Percentiles rank a stretch among this genome's conserved stretches.
These are phyloP conservation scores for Blastocystis hominis DNA, from an alignment of 352 stramenopile species.

Conservation along the genomic window DNA sequence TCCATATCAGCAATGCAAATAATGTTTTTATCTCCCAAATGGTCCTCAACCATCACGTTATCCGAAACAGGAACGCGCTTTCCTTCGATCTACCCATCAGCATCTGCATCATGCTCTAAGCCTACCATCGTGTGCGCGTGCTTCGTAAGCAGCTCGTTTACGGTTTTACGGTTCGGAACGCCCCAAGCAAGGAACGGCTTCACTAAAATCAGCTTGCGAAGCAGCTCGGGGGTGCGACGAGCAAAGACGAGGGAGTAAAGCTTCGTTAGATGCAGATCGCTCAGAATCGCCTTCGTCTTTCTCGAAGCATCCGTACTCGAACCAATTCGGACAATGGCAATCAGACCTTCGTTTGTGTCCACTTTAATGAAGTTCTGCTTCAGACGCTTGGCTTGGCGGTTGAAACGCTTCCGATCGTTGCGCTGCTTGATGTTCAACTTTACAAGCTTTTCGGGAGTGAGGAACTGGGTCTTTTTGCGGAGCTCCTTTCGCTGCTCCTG, in stretches of 20 bases:
- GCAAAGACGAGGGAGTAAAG: neutral
- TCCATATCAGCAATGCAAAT: slow-evolving; percentile 55
- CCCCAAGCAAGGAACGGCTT: slow-evolving; percentile 50
- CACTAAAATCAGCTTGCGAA: slow-evolving; percentile 41
- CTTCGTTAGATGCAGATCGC: neutral
- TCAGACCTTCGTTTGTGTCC: neutral
- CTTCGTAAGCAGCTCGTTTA: slow-evolving; percentile 44
- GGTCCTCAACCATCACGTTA: slow-evolving; percentile 53
- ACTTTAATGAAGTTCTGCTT: neutral
- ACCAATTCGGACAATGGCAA: neutral
- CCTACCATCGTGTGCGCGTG: slow-evolving; percentile 30
- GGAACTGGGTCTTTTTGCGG: neutral
- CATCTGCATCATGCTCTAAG: neutral
- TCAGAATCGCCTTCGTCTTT: neutral
- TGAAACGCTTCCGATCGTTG: slow-evolving; percentile 17
- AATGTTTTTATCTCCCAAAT: slow-evolving; percentile 22
- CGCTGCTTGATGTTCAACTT: neutral
- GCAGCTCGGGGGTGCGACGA: neutral
- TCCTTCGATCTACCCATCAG: slow-evolving; percentile 29
- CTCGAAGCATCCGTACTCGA: neutral
- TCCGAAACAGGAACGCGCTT: slow-evolving; percentile 41
- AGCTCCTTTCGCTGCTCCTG: slow-evolving; percentile 2
- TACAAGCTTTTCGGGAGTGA: slow-evolving; percentile 44
- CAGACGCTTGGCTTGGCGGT: slow-evolving; percentile 25
- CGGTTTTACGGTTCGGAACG: neutral